phyloP scores from a whole-genome alignment of 352 stramenopile genomes.

The Pythium aristosporum region DNA sequence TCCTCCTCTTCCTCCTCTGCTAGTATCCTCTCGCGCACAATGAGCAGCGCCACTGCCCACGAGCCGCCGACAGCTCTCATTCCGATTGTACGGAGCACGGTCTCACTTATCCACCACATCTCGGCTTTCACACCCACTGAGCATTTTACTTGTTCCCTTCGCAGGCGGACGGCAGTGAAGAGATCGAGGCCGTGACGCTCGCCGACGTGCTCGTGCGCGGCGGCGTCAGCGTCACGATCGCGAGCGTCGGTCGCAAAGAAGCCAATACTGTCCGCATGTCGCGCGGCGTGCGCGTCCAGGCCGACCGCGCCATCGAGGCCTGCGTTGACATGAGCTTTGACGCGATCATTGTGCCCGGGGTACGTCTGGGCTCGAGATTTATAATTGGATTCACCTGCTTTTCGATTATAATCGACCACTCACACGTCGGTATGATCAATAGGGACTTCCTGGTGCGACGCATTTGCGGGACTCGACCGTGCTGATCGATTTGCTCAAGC shows the following conservation, averaged over 20 bases:
- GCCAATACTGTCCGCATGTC: constrained; percentile 78
- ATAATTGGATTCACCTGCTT: too few species aligned
- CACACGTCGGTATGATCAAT: neutral
- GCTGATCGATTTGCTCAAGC: constrained; percentile 52
- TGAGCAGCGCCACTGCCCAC: constrained; percentile 10
- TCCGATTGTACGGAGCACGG: constrained; percentile 9
- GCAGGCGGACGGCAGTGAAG: constrained; percentile 76
- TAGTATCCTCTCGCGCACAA: neutral
- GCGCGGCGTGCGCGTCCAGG: constrained; percentile 66
- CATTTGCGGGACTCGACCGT: constrained; percentile 67
- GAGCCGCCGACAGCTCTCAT: constrained; percentile 17
- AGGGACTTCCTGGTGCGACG: constrained; percentile 70
- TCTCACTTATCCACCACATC: constrained; percentile 2
- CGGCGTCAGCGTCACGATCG: constrained; percentile 61
- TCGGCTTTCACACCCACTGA: neutral
- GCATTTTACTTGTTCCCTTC: constrained; percentile 16
- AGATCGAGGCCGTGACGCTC: constrained; percentile 79
- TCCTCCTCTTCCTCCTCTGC: constrained; percentile 1
- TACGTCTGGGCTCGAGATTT: too few species aligned
- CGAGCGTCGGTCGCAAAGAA: constrained; percentile 51
- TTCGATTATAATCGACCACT: too few species aligned
- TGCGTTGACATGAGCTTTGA: constrained; percentile 61
- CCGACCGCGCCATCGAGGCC: constrained; percentile 60
- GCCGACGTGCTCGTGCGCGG: constrained; percentile 72
- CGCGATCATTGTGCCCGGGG: constrained; percentile 64